Evolutionary conservation across 768 basidiomycete genomes (phyloP), one percentile per base, ranked within the genome.

Genomic region (Hortiboletus flavorubellus): DNA sequence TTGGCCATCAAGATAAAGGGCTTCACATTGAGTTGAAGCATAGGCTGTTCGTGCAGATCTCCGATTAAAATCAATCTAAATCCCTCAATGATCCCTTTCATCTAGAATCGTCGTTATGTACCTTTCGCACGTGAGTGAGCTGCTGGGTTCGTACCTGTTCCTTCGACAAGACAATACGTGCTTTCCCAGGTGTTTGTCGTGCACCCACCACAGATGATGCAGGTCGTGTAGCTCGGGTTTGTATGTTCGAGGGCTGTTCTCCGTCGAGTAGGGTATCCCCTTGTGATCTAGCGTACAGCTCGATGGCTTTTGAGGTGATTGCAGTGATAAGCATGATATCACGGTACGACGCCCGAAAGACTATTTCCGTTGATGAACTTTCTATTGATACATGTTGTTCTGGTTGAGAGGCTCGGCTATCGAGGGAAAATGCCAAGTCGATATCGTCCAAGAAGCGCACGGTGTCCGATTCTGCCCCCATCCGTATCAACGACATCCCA

Each of bases 401-500:
- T 12, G 72, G 77, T n/a, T 82, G 79, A 33, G 89, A 80, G 35
- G 75, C 72, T n/a, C 91, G 85, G 58, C 79, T 91, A 70, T 98
- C 95, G 54, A 97, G 73, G 9, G 94, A 88, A 42, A 96, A 77
- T 0, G 93, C 90, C 45, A 96, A 64, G 68, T 97, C 92, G 48
- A 97, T 77, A 56, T 98, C 90, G 67, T 99, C 97, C 60, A 99
- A 77, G 73, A 99, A 93, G 44, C 92, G 84, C 47, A 95, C 93
- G 46, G 81, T 85, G 59, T 98, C 95, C 0, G 84, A 77, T 44
- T 83, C 77, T 59, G 80, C 80, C 59, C 91, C 91, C 94, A 99
- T 98, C 30, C 81, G 80, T 56, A 86, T 83, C 31, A 99, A 77
- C 3, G 93, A 97, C 96, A 99, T 98, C 21, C 97, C 97, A 9